These are phyloP conservation scores for Volutella citrinella DNA, from an alignment of 2,329 filamentous ascomycete species.

Conservation along the genomic window DNA sequence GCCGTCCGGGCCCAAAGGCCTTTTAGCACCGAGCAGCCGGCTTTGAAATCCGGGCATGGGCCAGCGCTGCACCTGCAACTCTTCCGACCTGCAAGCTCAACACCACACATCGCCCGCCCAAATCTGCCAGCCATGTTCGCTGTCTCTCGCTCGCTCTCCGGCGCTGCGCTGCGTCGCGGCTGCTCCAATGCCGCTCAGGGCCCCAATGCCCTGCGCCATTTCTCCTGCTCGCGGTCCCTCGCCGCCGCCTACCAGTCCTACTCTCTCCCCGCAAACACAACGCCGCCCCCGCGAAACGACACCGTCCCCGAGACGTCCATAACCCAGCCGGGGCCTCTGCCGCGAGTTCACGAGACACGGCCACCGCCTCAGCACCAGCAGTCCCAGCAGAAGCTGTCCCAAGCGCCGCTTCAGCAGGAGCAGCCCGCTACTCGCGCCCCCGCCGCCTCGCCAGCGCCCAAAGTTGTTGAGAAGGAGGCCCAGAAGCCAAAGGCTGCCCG, in stretches of 20 bases:
- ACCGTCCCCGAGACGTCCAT: conserved; percentile 47
- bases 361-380: conserved; percentile 32
- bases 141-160: conserved; percentile 36
- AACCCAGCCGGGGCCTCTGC: conserved; percentile 41
- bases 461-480: conserved; percentile 59
- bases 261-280: conserved; percentile 41
- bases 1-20: conserved; percentile 28
- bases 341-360: conserved; percentile 52
- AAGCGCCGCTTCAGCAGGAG: conserved; percentile 15
- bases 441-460: conserved; percentile 31
- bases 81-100: conserved; percentile 9
- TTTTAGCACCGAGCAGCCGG: conserved; percentile 26
- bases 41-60: conserved; percentile 27
- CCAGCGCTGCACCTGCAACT: conserved; percentile 3
- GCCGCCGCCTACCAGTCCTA: conserved; percentile 50
- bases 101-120: conserved; percentile 5
- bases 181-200: too few relatives aligned
- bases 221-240: conserved; percentile 33
- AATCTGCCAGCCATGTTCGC: conserved; percentile 41
- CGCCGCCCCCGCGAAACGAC: conserved; percentile 40
- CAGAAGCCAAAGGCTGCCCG: conserved; percentile 59
- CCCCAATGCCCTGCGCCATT: conserved; percentile 41
- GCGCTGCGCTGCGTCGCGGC: conserved; percentile 38
- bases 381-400: conserved; percentile 16
- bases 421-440: conserved; percentile 18